Percentiles rank a stretch among this genome's conserved stretches.
Evolutionary conservation across 305 asterid species (phyloP).

Genomic region (Vinca major): DNA sequence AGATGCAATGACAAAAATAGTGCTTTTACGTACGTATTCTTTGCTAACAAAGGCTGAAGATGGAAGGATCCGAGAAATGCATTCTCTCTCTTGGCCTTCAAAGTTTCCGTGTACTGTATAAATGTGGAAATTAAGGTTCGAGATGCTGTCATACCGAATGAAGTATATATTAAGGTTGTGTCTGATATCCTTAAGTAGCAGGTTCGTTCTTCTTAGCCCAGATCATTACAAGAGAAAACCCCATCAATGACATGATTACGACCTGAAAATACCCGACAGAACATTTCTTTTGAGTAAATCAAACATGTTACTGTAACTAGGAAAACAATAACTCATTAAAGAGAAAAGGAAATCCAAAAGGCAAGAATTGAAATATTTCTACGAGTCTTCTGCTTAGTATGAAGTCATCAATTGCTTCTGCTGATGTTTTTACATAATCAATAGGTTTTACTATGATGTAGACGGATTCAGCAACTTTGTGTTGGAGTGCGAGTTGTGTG

Average conservation of each 20-base stretch:
- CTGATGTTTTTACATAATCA: background rate
- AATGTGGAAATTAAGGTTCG: background rate
- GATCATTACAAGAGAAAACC: slow-evolving; percentile 83
- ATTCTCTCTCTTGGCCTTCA: background rate
- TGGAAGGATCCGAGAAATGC: background rate
- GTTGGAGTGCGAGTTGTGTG: no score
- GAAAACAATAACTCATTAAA: background rate
- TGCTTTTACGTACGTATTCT: background rate
- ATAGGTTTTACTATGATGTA: background rate
- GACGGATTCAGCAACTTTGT: background rate
- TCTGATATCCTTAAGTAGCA: slow-evolving; percentile 14
- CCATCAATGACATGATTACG: slow-evolving; percentile 85
- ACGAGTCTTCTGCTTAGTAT: background rate
- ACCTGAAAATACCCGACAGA: slow-evolving; percentile 42
- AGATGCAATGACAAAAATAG: background rate
- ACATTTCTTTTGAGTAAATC: background rate
- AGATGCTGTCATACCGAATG: background rate
- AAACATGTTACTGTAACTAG: background rate
- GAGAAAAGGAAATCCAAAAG: background rate
- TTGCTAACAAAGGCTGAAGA: background rate
- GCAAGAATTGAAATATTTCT: background rate
- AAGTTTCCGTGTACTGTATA: background rate
- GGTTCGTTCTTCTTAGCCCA: slow-evolving; percentile 52
- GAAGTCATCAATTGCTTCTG: background rate
- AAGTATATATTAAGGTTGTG: background rate